Conservation (phyloP, 371 early-diverging fungal genomes). For the Apophysomyces trapeziformis region DNA sequence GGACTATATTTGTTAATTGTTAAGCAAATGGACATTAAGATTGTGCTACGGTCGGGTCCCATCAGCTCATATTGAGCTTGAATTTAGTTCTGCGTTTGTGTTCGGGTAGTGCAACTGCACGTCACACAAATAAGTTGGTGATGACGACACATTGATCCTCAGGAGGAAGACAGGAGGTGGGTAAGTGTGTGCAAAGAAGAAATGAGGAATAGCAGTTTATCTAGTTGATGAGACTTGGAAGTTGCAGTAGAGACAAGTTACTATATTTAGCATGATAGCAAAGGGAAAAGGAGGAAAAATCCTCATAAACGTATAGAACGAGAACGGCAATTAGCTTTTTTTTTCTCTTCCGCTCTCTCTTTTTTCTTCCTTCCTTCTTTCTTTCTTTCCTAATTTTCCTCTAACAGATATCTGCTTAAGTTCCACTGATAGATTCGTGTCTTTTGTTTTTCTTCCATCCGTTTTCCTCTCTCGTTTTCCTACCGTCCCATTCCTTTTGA, state of each 20-base stretch:
- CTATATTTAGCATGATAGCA: constrained; percentile 18
- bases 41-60: constrained; percentile 1
- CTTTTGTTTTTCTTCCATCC: constrained; percentile 6
- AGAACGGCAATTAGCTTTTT: constrained; percentile 11
- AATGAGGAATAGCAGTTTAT: not conserved
- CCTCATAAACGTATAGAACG: constrained; percentile 12
- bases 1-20: not conserved
- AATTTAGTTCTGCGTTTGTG: not conserved
- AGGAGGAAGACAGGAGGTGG: not conserved
- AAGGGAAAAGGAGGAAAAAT: constrained; percentile 16
- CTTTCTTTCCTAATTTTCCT: constrained; percentile 5
- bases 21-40: not conserved
- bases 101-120: not conserved
- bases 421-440: constrained; percentile 3
- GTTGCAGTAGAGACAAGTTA: constrained; percentile 1
- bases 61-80: constrained; percentile 6
- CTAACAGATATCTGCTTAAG: not conserved
- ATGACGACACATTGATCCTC: constrained; percentile 1
- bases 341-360: constrained; percentile 11
- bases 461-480: constrained; percentile 7
- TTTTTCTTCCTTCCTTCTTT: constrained; percentile 13
- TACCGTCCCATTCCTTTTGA: constrained; percentile 29
- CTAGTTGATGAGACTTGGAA: not conserved
- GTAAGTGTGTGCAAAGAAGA: not conserved
- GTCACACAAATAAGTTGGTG: not conserved